phyloP scores from a whole-genome alignment of 1,284 basidiomycete species.

The Apiotrichum veenhuisii region DNA sequence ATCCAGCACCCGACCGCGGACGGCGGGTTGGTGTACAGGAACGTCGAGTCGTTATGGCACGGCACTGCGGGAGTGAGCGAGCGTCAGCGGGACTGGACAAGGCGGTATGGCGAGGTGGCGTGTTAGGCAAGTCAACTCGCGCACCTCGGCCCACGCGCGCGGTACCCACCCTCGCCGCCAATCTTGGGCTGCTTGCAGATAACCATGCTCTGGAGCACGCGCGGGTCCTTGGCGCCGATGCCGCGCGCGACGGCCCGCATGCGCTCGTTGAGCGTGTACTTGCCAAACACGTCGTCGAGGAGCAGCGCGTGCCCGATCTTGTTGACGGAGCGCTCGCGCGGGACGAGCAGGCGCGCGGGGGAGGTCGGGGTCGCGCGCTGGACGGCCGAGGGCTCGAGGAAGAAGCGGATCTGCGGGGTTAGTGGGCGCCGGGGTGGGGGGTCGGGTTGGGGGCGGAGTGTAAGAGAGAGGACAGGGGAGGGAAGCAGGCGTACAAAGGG shows the following conservation, averaged over 20 bases:
- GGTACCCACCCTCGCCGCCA: constrained; percentile 70
- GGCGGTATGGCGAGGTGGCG: too few species aligned
- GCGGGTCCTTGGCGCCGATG: constrained; percentile 58
- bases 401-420: constrained; percentile 39
- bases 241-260: constrained; percentile 66
- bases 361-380: constrained; percentile 24
- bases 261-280: constrained; percentile 58
- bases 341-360: constrained; percentile 61
- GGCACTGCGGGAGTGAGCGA: constrained; percentile 57
- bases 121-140: too few species aligned
- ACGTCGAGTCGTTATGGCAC: constrained; percentile 57
- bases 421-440: neutral
- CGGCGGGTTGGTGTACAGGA: constrained; percentile 79
- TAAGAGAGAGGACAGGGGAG: neutral
- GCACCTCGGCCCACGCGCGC: too few species aligned
- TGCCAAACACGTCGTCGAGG: constrained; percentile 73
- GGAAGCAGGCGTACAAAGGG: neutral
- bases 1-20: constrained; percentile 94
- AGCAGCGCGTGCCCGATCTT: constrained; percentile 62
- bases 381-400: constrained; percentile 45
- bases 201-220: constrained; percentile 90
- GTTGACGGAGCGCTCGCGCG: constrained; percentile 62
- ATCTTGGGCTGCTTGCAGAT: constrained; percentile 86
- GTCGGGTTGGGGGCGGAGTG: too few species aligned
- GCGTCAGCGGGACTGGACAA: neutral